Percentiles rank a stretch among this genome's conserved stretches.
These are phyloP conservation scores for Suillus brevipes DNA, from an alignment of 768 basidiomycete species.

Conservation along the genomic window DNA sequence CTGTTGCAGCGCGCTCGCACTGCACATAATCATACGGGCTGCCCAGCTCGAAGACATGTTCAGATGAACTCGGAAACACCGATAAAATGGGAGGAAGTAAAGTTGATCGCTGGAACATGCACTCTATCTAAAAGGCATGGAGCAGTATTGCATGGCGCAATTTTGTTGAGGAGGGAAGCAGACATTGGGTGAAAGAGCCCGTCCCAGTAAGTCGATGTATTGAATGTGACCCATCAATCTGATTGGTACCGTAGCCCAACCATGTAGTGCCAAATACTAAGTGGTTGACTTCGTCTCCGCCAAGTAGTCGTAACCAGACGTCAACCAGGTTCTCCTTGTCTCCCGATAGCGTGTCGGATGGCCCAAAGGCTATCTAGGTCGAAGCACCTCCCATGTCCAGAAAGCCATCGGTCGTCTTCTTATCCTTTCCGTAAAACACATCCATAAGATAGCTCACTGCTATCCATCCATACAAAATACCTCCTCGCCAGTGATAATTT, in stretches of 20 bases:
- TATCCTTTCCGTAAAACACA: slow-evolving; percentile 66
- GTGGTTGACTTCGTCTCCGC: slow-evolving; percentile 86
- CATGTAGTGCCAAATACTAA: slow-evolving; percentile 97
- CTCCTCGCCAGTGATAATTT: slow-evolving; percentile 96
- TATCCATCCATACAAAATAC: slow-evolving; percentile 98
- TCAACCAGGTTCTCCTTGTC: slow-evolving; percentile 63
- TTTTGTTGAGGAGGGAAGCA: slow-evolving; percentile 80
- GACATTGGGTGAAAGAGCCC: slow-evolving; percentile 87
- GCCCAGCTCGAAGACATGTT: slow-evolving; percentile 93
- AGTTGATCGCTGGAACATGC: slow-evolving; percentile 92
- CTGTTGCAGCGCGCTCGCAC: slow-evolving; percentile 88
- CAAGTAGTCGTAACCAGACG: slow-evolving; percentile 77
- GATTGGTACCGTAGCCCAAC: slow-evolving; percentile 97
- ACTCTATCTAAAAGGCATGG: slow-evolving; percentile 95
- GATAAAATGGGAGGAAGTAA: slow-evolving; percentile 90
- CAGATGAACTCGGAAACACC: slow-evolving; percentile 95
- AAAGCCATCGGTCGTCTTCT: slow-evolving; percentile 91
- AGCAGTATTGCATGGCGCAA: slow-evolving; percentile 74
- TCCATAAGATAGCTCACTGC: slow-evolving; percentile 99
- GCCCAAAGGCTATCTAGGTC: slow-evolving; percentile 98
- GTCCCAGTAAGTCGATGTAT: slow-evolving; percentile 74
- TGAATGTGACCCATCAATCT: slow-evolving; percentile 46
- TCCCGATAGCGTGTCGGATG: slow-evolving; percentile 56
- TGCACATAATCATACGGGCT: slow-evolving; percentile 96
- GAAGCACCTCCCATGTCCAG: slow-evolving; percentile 99